These are phyloP conservation scores for Papiliotrema fonsecae DNA, from an alignment of 1,284 basidiomycete genomes.

Conservation along the genomic window DNA sequence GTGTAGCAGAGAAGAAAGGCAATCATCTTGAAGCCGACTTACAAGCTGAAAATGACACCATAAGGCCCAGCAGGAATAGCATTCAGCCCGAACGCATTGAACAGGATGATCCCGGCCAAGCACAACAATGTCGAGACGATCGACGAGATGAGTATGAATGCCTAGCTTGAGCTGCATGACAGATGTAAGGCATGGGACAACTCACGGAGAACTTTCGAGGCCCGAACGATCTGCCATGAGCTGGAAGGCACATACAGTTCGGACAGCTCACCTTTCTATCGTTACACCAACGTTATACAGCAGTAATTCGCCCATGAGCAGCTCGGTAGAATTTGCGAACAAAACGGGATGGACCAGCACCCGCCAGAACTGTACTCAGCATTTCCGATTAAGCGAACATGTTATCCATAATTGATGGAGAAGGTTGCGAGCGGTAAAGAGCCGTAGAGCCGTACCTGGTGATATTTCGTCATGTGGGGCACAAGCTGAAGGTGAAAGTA, in stretches of 20 bases:
- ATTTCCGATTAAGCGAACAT: too few species aligned
- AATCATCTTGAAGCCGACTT: constrained; percentile 5
- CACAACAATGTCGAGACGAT: constrained; percentile 64
- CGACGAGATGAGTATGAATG: constrained; percentile 64
- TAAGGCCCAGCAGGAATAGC: constrained; percentile 70
- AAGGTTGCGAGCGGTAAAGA: too few species aligned
- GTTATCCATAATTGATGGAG: too few species aligned
- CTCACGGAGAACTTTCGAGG: constrained; percentile 82
- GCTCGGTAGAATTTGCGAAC: constrained; percentile 77
- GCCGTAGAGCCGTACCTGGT: constrained; percentile 48
- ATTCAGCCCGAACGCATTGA: constrained; percentile 63
- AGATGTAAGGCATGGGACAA: constrained; percentile 7
- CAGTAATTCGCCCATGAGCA: constrained; percentile 70
- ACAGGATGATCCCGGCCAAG: constrained; percentile 59
- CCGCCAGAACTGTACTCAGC: constrained; percentile 84
- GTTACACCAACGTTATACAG: constrained; percentile 68
- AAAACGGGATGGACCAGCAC: constrained; percentile 68
- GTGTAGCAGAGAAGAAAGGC: neutral
- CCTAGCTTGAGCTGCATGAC: constrained; percentile 51
- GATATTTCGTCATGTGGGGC: constrained; percentile 47
- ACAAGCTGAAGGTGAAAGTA: constrained; percentile 70
- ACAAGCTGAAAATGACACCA: constrained; percentile 54
- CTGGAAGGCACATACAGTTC: neutral
- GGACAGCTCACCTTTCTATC: constrained; percentile 59
- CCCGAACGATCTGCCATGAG: constrained; percentile 60